Conservation (phyloP, 1,284 basidiomycete genomes). For the Spongiforma sp. region DNA sequence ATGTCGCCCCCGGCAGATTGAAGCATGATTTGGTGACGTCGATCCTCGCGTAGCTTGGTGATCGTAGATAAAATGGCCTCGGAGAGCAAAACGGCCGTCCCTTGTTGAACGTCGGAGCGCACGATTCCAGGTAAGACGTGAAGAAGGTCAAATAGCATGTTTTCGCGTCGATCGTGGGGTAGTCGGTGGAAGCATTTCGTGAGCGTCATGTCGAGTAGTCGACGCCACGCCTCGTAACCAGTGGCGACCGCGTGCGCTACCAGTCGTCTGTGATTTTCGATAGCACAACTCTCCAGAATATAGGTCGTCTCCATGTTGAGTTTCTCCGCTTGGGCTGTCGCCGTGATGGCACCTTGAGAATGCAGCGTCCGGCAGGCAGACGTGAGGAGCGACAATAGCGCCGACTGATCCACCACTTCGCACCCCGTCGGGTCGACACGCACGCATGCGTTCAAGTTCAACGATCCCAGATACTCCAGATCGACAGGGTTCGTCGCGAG, state of each 20-base stretch:
- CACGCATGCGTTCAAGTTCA: constrained; percentile 80
- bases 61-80: not conserved
- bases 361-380: constrained; percentile 66
- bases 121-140: constrained; percentile 75
- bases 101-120: constrained; percentile 65
- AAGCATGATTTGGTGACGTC: constrained; percentile 67
- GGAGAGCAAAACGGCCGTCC: not conserved
- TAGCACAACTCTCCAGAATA: constrained; percentile 80
- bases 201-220: constrained; percentile 81
- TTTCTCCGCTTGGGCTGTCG: constrained; percentile 66
- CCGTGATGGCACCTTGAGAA: constrained; percentile 69
- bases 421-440: constrained; percentile 76
- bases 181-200: constrained; percentile 85
- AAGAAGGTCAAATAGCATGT: constrained; percentile 87
- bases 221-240: constrained; percentile 84
- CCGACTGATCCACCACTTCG: constrained; percentile 80
- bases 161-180: constrained; percentile 81
- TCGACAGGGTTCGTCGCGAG: constrained; percentile 61
- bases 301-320: constrained; percentile 75
- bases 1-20: constrained; percentile 67
- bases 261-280: constrained; percentile 88
- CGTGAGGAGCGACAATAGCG: constrained; percentile 71
- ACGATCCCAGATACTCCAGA: constrained; percentile 70
- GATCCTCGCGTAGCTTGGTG: constrained; percentile 43
- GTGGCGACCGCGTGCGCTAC: constrained; percentile 73